Evolutionary conservation across 176 grass and related monocot genomes (phyloP).

Genomic region (Phoenix dactylifera): DNA sequence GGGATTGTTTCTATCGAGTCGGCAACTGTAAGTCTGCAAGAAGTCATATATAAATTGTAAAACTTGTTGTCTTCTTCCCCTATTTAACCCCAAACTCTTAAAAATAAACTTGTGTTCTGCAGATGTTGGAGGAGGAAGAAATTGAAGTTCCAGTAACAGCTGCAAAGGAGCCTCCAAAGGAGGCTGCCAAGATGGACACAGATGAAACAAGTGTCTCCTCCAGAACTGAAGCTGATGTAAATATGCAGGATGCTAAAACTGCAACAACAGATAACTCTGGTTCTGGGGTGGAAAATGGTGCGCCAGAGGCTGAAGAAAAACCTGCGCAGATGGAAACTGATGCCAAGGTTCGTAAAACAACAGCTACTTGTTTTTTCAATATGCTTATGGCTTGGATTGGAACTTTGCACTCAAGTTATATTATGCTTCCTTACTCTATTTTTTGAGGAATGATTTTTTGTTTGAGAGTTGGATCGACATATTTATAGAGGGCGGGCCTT

Average conservation of each 20-base stretch:
- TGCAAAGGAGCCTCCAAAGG: slow-evolving; percentile 33
- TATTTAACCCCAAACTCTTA: too few species aligned
- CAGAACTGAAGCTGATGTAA: slow-evolving; percentile 34
- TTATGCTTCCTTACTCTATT: too few species aligned
- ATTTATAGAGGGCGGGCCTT: too few species aligned
- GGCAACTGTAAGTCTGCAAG: slow-evolving; percentile 40
- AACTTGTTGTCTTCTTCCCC: too few species aligned
- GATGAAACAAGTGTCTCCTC: slow-evolving; percentile 37
- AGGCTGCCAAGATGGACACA: slow-evolving; percentile 59
- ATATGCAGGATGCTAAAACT: slow-evolving; percentile 34
- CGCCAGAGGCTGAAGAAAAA: slow-evolving; percentile 44
- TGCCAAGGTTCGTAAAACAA: slow-evolving; percentile 42
- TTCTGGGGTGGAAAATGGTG: slow-evolving; percentile 53
- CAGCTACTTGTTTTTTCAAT: neutral
- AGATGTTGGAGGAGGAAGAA: slow-evolving; percentile 93
- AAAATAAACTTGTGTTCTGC: neutral
- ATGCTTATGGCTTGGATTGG: neutral
- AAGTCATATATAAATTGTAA: neutral
- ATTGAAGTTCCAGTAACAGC: slow-evolving; percentile 55
- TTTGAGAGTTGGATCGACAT: too few species aligned
- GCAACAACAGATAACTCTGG: slow-evolving; percentile 24
- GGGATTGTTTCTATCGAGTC: slow-evolving; percentile 57
- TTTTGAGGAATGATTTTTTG: too few species aligned
- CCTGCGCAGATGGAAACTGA: slow-evolving; percentile 85
- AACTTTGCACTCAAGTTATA: too few species aligned